Evolutionary conservation across 345 rosid genomes (phyloP).

Genomic region (Kandelia obovata): DNA sequence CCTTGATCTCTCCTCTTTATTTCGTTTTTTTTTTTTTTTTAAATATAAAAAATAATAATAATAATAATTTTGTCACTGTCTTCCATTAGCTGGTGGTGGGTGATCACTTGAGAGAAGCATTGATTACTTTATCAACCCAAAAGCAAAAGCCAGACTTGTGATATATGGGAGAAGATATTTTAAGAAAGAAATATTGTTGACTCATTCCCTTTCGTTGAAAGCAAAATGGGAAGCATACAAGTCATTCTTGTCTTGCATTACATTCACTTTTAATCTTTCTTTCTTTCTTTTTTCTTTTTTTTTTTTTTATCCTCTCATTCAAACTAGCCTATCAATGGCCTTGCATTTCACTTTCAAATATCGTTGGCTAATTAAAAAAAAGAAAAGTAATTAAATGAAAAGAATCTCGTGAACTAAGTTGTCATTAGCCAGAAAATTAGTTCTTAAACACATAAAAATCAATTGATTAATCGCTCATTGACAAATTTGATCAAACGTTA

Average conservation of each 20-base stretch:
- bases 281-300: no score
- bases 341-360: constrained; percentile 10
- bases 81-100: no score
- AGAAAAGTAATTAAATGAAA: not conserved
- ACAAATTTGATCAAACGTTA: not conserved
- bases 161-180: constrained; percentile 3
- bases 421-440: not conserved
- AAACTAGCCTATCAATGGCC: not conserved
- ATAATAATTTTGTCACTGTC: no score
- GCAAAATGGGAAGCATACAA: constrained; percentile 7
- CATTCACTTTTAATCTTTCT: not conserved
- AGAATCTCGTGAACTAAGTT: constrained; percentile 3
- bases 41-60: no score
- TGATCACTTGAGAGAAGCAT: no score
- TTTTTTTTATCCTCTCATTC: not conserved
- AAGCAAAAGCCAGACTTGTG: no score
- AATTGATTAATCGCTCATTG: not conserved
- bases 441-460: not conserved
- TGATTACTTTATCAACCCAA: no score
- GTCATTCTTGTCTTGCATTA: constrained; percentile 14
- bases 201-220: constrained; percentile 14
- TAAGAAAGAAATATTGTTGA: not conserved
- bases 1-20: no score
- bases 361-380: constrained; percentile 11
- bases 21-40: no score